Percentiles rank a stretch among this genome's conserved stretches.
phyloP scores from a whole-genome alignment of 2,329 filamentous ascomycete genomes.

The Phaeomoniella chlamydospora region DNA sequence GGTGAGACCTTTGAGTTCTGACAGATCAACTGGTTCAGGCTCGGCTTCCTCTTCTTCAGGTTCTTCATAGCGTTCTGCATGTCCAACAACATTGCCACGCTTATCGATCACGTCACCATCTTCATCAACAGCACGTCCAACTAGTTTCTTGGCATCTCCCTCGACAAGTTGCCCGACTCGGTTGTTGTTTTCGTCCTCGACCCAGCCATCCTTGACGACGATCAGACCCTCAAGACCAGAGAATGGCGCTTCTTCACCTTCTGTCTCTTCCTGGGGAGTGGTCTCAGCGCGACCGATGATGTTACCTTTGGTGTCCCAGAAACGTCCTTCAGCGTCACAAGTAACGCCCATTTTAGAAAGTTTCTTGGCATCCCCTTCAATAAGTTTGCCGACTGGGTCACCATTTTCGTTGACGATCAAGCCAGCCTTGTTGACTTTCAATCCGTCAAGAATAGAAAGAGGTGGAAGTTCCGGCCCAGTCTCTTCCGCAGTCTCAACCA shows the following conservation, averaged over 20 bases:
- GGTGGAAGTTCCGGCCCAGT: conserved; percentile 15
- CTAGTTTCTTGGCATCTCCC: conserved; percentile 44
- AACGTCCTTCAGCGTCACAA: conserved; percentile 46
- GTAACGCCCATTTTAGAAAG: conserved; percentile 24
- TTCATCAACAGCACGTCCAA: conserved; percentile 45
- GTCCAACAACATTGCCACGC: conserved; percentile 46
- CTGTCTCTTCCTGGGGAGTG: conserved; percentile 21
- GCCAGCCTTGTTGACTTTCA: conserved; percentile 27
- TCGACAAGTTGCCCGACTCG: conserved; percentile 37
- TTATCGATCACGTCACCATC: conserved; percentile 50
- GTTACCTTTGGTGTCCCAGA: conserved; percentile 49
- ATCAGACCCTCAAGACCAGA: conserved; percentile 31
- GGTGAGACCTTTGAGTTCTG: conserved; percentile 35
- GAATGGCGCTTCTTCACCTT: conserved; percentile 23
- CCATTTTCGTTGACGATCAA: conserved; percentile 28
- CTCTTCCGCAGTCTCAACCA: conserved; percentile 12
- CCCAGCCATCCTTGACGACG: conserved; percentile 30
- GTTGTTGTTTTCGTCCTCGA: conserved; percentile 33
- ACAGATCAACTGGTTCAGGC: conserved; percentile 32
- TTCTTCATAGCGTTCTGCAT: conserved; percentile 37
- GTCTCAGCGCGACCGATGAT: conserved; percentile 45
- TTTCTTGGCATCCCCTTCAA: conserved; percentile 51
- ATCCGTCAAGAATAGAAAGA: conserved; percentile 21
- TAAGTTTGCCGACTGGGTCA: conserved; percentile 40
- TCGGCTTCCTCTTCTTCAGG: conserved; percentile 31